phyloP scores from a whole-genome alignment of 2,329 filamentous ascomycete genomes.

The Nemania sp. region DNA sequence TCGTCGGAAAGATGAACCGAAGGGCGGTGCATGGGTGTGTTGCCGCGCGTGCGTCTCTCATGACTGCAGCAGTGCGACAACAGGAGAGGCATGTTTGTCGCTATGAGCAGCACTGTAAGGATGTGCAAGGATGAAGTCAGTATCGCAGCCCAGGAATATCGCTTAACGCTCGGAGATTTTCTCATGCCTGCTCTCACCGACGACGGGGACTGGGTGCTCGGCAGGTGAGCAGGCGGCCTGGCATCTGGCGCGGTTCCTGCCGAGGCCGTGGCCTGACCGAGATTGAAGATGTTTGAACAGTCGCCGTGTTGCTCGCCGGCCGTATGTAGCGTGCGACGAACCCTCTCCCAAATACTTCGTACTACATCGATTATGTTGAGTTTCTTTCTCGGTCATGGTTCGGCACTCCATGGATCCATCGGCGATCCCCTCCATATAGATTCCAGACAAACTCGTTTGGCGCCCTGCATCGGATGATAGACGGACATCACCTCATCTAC shows the following conservation, averaged over 20 bases:
- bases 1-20: conserved; percentile 26
- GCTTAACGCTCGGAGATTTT: conserved; percentile 15
- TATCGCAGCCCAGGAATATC: conserved; percentile 7
- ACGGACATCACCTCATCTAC: conserved; percentile 11
- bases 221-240: neutral
- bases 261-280: conserved; percentile 9
- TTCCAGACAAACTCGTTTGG: conserved; percentile 6
- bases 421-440: conserved; percentile 4
- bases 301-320: neutral
- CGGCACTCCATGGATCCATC: conserved; percentile 4
- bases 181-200: conserved; percentile 10
- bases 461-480: conserved; percentile 11
- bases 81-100: conserved; percentile 9
- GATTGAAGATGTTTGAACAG: neutral
- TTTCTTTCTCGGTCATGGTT: conserved; percentile 8
- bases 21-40: conserved; percentile 13
- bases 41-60: conserved; percentile 12
- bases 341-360: conserved; percentile 1
- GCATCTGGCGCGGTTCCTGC: conserved; percentile 4
- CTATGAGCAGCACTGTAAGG: neutral
- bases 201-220: neutral
- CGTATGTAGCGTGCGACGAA: conserved; percentile 6
- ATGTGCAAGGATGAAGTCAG: neutral
- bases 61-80: conserved; percentile 10
- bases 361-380: conserved; percentile 3